Percentiles rank a stretch among this genome's conserved stretches.
Conservation (phyloP, 441 rosid genomes). For the Macaranga tanarius region DNA sequence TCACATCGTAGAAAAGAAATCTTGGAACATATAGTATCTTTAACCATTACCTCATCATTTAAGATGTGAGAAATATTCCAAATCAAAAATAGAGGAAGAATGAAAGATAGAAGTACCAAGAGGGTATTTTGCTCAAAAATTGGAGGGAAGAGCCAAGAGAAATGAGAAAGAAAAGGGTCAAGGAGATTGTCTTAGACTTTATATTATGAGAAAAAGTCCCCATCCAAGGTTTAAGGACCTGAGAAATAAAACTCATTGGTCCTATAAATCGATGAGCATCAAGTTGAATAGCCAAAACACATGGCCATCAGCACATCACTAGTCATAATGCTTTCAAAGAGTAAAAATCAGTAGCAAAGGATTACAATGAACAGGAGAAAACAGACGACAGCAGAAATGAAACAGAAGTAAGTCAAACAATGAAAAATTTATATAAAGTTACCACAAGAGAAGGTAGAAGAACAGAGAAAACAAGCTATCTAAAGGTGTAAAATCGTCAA, state of each 20-base stretch:
- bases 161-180: background rate
- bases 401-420: background rate
- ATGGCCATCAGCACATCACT: background rate
- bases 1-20: conserved; percentile 6
- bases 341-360: background rate
- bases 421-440: background rate
- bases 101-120: background rate
- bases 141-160: background rate
- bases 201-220: background rate
- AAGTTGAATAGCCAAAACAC: conserved; percentile 1
- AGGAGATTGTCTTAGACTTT: conserved; percentile 2
- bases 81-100: background rate
- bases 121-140: background rate
- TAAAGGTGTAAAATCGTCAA: background rate
- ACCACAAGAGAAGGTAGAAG: conserved; percentile 7
- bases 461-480: conserved; percentile 6
- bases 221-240: background rate
- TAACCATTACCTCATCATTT: background rate
- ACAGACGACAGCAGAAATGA: background rate
- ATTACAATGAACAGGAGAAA: background rate
- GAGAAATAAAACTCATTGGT: background rate
- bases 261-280: background rate
- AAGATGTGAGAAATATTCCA: background rate
- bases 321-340: background rate
- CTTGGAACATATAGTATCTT: conserved; percentile 11